phyloP scores from a whole-genome alignment of 768 basidiomycete species.

The Galerina marginata region DNA sequence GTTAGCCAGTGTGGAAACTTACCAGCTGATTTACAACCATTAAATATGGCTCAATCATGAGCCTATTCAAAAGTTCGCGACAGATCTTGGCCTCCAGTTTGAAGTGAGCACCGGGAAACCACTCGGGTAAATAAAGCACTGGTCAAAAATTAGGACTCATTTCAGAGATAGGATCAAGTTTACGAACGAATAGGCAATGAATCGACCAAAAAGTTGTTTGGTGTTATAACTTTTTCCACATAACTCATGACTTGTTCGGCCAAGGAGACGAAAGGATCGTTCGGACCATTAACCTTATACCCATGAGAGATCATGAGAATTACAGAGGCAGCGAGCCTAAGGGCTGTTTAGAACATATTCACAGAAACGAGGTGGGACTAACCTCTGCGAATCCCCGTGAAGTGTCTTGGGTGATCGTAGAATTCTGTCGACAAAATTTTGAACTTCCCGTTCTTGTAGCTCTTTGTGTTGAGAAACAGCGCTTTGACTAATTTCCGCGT shows the following conservation, averaged over 20 bases:
- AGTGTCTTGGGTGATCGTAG: background rate
- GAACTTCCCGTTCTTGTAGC: background rate
- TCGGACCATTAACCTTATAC: constrained; percentile 32
- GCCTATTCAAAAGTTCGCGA: background rate
- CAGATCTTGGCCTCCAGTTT: constrained; percentile 1
- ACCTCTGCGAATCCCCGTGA: background rate
- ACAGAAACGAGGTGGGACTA: background rate
- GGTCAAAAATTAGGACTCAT: background rate
- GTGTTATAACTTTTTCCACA: constrained; percentile 3
- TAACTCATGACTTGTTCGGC: background rate
- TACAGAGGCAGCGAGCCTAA: constrained; percentile 28
- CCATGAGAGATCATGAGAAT: constrained; percentile 43
- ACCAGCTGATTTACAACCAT: constrained; percentile 1
- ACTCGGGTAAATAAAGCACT: constrained; percentile 3
- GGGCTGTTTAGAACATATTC: background rate
- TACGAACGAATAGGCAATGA: constrained; percentile 5
- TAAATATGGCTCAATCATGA: background rate
- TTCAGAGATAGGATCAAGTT: background rate
- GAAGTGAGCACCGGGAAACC: constrained; percentile 15
- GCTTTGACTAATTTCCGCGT: constrained; percentile 1
- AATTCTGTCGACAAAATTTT: background rate
- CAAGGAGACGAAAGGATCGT: constrained; percentile 34
- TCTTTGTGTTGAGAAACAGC: background rate
- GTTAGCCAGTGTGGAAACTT: background rate
- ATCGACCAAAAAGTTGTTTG: constrained; percentile 11